Evolutionary conservation across 805 yeast species (phyloP).

Genomic region (Lachancea fermentati): DNA sequence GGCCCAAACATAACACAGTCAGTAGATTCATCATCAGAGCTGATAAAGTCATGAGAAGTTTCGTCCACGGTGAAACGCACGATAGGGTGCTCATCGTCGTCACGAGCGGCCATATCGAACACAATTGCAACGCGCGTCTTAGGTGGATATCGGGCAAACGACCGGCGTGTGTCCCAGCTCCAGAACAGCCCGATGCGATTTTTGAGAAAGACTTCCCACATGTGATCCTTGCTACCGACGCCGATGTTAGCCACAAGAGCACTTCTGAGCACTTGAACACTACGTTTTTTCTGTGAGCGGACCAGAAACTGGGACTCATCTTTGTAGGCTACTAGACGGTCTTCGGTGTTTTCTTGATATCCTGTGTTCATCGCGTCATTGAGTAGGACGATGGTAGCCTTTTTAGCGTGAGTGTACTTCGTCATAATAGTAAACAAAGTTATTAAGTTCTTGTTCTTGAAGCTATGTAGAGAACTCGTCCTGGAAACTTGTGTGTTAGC

Average conservation of each 20-base stretch:
- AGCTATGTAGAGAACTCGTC: conserved; percentile 19
- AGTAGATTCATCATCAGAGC: background rate
- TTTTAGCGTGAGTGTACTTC: conserved; percentile 21
- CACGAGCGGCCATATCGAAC: background rate
- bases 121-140: conserved; percentile 5
- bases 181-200: conserved; percentile 26
- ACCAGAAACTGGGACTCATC: conserved; percentile 12
- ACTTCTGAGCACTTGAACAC: conserved; percentile 28
- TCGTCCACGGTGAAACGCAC: background rate
- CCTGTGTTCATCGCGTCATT: conserved; percentile 32
- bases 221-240: conserved; percentile 25
- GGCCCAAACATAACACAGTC: background rate
- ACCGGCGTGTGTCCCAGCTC: conserved; percentile 20
- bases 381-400: conserved; percentile 21
- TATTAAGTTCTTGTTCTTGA: conserved; percentile 25
- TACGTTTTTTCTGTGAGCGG: conserved; percentile 11
- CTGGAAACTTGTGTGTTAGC: background rate
- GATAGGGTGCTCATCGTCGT: background rate
- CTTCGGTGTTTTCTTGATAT: conserved; percentile 13
- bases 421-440: conserved; percentile 25
- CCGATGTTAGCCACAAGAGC: conserved; percentile 28
- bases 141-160: conserved; percentile 1
- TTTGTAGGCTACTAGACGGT: conserved; percentile 14
- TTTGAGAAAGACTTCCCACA: conserved; percentile 29
- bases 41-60: background rate